phyloP scores from a whole-genome alignment of 1,284 basidiomycete species.

The Sphagnurus paluster region DNA sequence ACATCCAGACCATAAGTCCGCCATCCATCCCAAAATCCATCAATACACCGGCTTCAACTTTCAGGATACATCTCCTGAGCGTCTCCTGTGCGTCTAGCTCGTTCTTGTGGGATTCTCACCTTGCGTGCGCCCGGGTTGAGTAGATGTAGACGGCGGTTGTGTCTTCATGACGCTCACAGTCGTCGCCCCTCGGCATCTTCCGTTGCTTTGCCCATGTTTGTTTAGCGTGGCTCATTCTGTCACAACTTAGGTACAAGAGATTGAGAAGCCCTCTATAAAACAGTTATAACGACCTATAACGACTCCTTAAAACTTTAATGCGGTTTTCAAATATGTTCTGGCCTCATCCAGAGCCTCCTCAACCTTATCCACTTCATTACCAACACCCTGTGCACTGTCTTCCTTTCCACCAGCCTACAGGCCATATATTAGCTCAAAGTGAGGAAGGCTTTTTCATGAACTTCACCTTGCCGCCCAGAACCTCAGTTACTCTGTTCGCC shows the following conservation, averaged over 20 bases:
- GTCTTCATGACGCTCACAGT: constrained; percentile 5
- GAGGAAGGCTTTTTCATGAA: not conserved
- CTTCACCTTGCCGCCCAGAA: constrained; percentile 86
- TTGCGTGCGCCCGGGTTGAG: constrained; percentile 17
- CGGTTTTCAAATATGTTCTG: constrained; percentile 40
- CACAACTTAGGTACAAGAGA: constrained; percentile 7
- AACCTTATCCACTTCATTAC: constrained; percentile 64
- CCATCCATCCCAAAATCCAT: constrained; percentile 21
- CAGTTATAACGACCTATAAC: constrained; percentile 5
- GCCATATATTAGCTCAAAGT: constrained; percentile 12
- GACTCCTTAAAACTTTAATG: too few species aligned
- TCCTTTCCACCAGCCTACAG: constrained; percentile 88
- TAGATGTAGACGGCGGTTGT: constrained; percentile 15
- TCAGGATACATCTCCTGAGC: not conserved
- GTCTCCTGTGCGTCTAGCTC: not conserved
- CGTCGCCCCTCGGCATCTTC: constrained; percentile 16
- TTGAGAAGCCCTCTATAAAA: too few species aligned
- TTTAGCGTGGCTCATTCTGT: not conserved
- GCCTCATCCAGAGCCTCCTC: constrained; percentile 72
- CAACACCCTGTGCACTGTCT: constrained; percentile 87
- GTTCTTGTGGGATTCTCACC: constrained; percentile 16
- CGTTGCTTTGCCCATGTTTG: constrained; percentile 15
- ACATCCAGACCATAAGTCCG: constrained; percentile 16
- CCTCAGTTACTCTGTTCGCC: constrained; percentile 75
- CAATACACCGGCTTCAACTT: constrained; percentile 10